Evolutionary conservation across 2,329 filamentous ascomycete species (phyloP).

Genomic region (Pyricularia pennisetigena): DNA sequence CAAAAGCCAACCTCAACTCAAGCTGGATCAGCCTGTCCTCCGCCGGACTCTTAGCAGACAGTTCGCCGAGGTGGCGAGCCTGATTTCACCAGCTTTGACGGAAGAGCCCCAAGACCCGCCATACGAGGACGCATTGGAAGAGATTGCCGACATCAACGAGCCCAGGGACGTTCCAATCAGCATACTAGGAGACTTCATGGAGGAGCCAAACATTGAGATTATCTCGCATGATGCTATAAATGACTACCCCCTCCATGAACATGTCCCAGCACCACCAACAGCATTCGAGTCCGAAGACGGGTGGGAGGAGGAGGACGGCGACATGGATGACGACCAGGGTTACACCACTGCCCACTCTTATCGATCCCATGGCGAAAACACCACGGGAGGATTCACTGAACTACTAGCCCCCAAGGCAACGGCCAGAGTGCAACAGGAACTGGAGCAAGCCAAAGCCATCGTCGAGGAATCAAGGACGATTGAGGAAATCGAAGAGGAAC

Average conservation of each 20-base stretch:
- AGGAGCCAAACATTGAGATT: slow-evolving; percentile 1
- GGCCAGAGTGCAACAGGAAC: slow-evolving; percentile 59
- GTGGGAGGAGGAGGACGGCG: slow-evolving; percentile 66
- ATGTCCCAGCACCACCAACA: neutral
- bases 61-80: slow-evolving; percentile 13
- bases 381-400: slow-evolving; percentile 38
- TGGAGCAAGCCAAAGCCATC: slow-evolving; percentile 53
- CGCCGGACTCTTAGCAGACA: slow-evolving; percentile 35
- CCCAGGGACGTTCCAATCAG: slow-evolving; percentile 41
- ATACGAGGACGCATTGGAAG: slow-evolving; percentile 36
- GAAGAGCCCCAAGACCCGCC: slow-evolving; percentile 26
- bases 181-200: neutral
- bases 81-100: slow-evolving; percentile 9
- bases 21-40: slow-evolving; percentile 28
- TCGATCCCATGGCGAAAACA: slow-evolving; percentile 59
- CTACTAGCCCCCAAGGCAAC: slow-evolving; percentile 66
- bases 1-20: slow-evolving; percentile 45
- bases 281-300: slow-evolving; percentile 56
- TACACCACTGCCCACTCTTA: slow-evolving; percentile 70
- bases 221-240: slow-evolving; percentile 5
- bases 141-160: slow-evolving; percentile 52
- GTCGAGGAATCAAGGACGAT: slow-evolving; percentile 56
- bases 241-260: slow-evolving; percentile 6
- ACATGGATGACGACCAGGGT: slow-evolving; percentile 56
- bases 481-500: slow-evolving; percentile 80